Evolutionary conservation across 78 protist species (phyloP), one percentile per base, ranked within the genome.

Genomic region (Dictyostelium purpureum): DNA sequence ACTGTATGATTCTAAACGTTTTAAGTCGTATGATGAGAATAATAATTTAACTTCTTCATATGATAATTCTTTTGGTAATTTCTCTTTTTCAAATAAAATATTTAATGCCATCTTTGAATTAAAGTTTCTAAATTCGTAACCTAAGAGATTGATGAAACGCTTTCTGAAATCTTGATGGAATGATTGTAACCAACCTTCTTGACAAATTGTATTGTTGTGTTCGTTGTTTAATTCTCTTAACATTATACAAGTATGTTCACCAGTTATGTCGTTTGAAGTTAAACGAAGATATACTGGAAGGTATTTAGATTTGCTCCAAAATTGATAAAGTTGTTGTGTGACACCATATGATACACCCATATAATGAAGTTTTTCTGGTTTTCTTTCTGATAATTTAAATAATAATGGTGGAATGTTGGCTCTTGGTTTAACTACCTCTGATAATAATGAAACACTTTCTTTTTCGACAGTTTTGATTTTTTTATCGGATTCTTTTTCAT

Each of bases 201-300:
- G 45, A n/a, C 61, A 78, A 38, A 57, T 88, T n/a, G 67, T 49
- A 56, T 31, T 35, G 11, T 37, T 31, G 7, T 67, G 67, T 1
- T 33, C 66, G 37, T 16, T 19, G 18, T 77, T 47, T 38, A 93
- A 40, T 37, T 79, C 89, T 49, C 70, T 3, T 26, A 99, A 69
- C 98, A 99, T 97, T 71, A 99, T 96, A 67, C 98, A 96, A 16
- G 99, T 89, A 93, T 98, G 97, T 94, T 99, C 99, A 33, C 99
- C 99, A 0, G 99, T 99, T 57, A 97, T 45, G 37, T 98, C 99
- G 90, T 98, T 98, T 57, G 74, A n/a, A 2, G 98, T 81, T 88
- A 94, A 96, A 1, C 99, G 82, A 69, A 99, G 9, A 88, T 94
- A 94, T 26, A 94, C 93, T 49, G 96, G 93, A 19, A 71, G 35